Base-by-base conservation (phyloP, 202 grass and related monocot genomes). In the Dendrocalamus latiflorus region DNA sequence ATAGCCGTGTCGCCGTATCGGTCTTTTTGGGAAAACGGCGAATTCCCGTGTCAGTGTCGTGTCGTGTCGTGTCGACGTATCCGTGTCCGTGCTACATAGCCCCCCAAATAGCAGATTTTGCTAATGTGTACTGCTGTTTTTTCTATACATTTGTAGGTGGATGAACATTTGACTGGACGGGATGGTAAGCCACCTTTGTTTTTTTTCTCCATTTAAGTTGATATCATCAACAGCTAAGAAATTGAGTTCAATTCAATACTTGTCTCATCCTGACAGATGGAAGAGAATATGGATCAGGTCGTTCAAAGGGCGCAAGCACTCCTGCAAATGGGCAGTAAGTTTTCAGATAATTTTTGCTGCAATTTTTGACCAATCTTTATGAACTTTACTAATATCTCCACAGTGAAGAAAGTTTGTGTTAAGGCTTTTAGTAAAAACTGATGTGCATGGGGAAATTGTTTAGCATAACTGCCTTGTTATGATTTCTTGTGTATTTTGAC, bases 251-350 rank as follows among this genome's bases (percentile, higher is more conserved):
- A 76, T 8, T 43, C 49, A 28, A 28, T 28, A 57, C 66, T 18
- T 9, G 11, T 65, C 20, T 58, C 21, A 73, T 61, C 80, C 36
- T 91, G 49, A 66, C 80, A 95, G 93, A 99, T 87, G 96, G 89
- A 88, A 95, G 96, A 74, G 87, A 95, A 17, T 94, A 93, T 86
- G 96, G 92, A 37, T 51, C 89, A 72, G 93, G 91, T 53, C 92
- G 93, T 24, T 90, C 85, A 1, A 98, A 98, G 68, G 96, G 96
- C 1, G 88, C 81, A 55, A 86, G 80, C 70, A 92, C 87, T 65
- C 90, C 91, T 70, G 91, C 91, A 89, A 99, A 99, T 82, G 96
- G 96, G 71, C 96, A 91, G 96, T 98, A 89, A 98, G 96, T 95
- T 47, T 18, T 82, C 50, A 68, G 15, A 72, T 76, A 53, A 53